Conservation (phyloP, 805 yeast genomes). For the Wickerhamiella occidentalis region DNA sequence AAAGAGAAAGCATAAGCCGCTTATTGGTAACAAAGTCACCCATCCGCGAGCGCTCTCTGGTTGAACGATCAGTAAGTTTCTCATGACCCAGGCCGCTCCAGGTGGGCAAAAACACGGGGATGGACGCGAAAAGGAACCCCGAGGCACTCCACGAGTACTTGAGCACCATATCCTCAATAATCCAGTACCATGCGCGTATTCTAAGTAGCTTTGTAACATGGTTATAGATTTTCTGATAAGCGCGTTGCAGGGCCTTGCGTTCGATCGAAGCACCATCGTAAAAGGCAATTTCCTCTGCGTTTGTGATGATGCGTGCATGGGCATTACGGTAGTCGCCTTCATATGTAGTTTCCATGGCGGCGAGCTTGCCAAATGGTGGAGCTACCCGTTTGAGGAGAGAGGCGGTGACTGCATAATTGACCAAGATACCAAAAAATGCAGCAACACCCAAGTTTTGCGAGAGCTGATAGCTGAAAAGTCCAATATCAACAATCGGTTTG, state of each 20-base stretch:
- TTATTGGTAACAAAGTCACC: constrained; percentile 83
- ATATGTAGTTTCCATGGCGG: constrained; percentile 58
- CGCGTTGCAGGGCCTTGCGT: constrained; percentile 46
- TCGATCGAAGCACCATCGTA: constrained; percentile 81
- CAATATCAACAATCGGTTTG: constrained; percentile 77
- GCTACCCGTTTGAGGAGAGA: constrained; percentile 56
- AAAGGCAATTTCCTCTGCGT: constrained; percentile 88
- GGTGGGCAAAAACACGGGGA: constrained; percentile 66
- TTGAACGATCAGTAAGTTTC: not conserved
- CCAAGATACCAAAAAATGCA: constrained; percentile 72
- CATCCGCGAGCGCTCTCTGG: constrained; percentile 40
- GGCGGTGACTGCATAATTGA: constrained; percentile 73
- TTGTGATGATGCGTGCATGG: constrained; percentile 72
- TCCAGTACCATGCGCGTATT: constrained; percentile 52
- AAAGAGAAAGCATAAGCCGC: constrained; percentile 76
- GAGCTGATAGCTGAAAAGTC: constrained; percentile 72
- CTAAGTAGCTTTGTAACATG: constrained; percentile 46
- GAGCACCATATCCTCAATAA: constrained; percentile 73
- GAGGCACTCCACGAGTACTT: constrained; percentile 92
- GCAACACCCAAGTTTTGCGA: constrained; percentile 75
- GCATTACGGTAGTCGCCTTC: constrained; percentile 86
- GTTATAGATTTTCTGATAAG: constrained; percentile 44
- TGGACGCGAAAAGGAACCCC: constrained; percentile 82
- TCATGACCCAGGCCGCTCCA: constrained; percentile 22
- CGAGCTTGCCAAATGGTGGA: constrained; percentile 73